Evolutionary conservation across 2,329 filamentous ascomycete species (phyloP), one percentile per base, ranked within the genome.

Genomic region (Diaporthe sp.): DNA sequence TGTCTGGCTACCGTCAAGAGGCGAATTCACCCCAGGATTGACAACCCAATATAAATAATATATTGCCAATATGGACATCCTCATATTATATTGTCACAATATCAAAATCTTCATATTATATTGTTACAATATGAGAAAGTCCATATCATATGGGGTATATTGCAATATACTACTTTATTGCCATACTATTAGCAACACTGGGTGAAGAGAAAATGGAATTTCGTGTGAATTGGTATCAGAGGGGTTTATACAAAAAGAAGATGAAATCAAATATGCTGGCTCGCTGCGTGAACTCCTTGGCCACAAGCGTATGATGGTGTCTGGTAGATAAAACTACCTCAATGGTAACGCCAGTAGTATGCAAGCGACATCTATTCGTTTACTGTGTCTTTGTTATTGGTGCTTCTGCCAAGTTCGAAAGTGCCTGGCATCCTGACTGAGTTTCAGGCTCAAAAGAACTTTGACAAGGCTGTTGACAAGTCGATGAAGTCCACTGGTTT

Each of bases 401-500:
- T 42, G 47, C 70, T 35, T 39, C 17, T 71, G 69, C 47, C 56
- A 42, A 9, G 15, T 47, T 39, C n/a, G 25, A 39, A 42, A 15
- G n/a, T 39, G 30, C 15, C 32, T 63, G 70, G 42, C 17, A 19
- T 25, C 10, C 19, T 9, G 35, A 19, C 27, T 5, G 10, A 47
- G 32, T 13, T 30, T 30, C 25, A n/a, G n/a, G 12, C 56, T 84
- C 79, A 90, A 76, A 91, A 91, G 80, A 89, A 90, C 78, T 89
- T 89, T 17, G 89, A 86, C 87, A 97, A 92, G 70, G 93, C 92
- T 75, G 88, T 88, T 79, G 93, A 95, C 69, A 97, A 87, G 78
- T 94, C 92, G 79, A 95, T 94, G 84, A 97, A 97, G 81, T 96
- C 94, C 25, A 97, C 94, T 0, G 94, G 94, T 81, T 97, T 97